Conservation (phyloP, 2,329 filamentous ascomycete species). For the Fusarium sp. region DNA sequence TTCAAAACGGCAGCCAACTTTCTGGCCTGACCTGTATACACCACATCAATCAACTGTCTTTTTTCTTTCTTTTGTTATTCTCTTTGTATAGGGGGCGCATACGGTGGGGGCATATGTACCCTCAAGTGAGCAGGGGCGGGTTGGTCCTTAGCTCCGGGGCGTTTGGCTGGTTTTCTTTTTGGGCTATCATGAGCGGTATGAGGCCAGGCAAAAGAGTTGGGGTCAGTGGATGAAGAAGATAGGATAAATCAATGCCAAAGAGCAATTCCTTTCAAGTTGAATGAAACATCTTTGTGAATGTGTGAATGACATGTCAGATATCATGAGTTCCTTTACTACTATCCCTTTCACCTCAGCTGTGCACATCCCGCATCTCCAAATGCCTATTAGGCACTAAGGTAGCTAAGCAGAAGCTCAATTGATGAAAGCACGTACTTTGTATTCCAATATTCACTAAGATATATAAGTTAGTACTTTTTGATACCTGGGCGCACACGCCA, state of each 20-base stretch:
- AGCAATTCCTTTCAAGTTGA: constrained; percentile 37
- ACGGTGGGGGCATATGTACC: constrained; percentile 41
- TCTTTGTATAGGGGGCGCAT: constrained; percentile 47
- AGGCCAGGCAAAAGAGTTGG: constrained; percentile 44
- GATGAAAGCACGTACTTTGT: neutral
- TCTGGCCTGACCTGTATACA: constrained; percentile 45
- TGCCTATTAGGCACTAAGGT: too few relatives aligned
- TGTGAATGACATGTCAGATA: neutral
- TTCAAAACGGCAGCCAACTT: constrained; percentile 36
- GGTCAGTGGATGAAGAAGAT: constrained; percentile 34
- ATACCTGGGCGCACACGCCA: too few relatives aligned
- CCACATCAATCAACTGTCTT: constrained; percentile 42
- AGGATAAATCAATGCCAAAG: constrained; percentile 44
- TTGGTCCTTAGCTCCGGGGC: constrained; percentile 42
- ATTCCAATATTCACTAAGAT: too few relatives aligned
- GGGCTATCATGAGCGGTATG: constrained; percentile 46
- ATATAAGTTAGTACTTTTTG: too few relatives aligned
- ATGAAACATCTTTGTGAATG: neutral
- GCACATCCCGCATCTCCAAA: neutral
- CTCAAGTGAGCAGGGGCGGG: constrained; percentile 37
- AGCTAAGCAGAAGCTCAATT: neutral
- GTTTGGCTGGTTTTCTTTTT: constrained; percentile 42
- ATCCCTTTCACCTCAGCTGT: neutral
- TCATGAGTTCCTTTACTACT: neutral
- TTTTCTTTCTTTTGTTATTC: constrained; percentile 40